phyloP scores from a whole-genome alignment of 2,329 filamentous ascomycete species.

The Purpureocillium takamizusanense region DNA sequence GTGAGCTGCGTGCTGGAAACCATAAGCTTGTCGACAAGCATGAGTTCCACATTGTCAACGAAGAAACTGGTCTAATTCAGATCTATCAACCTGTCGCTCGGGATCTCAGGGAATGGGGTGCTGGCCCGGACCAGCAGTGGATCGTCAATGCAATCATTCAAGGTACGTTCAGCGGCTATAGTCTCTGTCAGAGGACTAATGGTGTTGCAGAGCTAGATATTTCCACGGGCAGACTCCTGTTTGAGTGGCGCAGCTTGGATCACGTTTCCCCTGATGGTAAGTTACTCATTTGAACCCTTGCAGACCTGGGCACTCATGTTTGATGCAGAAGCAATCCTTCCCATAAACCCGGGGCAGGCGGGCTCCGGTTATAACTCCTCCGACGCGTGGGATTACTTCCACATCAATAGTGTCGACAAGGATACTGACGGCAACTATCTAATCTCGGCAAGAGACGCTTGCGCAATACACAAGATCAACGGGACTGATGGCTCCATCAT shows the following conservation, averaged over 20 bases:
- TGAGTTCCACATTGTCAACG: constrained; percentile 44
- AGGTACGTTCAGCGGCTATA: too few species aligned
- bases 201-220: constrained; percentile 30
- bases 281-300: too few species aligned
- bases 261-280: constrained; percentile 15
- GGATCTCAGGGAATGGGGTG: constrained; percentile 34
- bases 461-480: constrained; percentile 38
- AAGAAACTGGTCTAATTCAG: constrained; percentile 29
- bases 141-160: constrained; percentile 43
- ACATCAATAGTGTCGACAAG: constrained; percentile 49
- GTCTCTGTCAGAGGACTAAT: constrained; percentile 7
- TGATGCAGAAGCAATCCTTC: constrained; percentile 35
- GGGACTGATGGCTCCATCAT: constrained; percentile 37
- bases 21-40: constrained; percentile 41
- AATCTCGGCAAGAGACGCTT: constrained; percentile 41
- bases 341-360: constrained; percentile 34
- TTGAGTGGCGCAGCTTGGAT: constrained; percentile 29
- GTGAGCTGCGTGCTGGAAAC: constrained; percentile 37
- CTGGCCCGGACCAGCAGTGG: constrained; percentile 37
- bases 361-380: constrained; percentile 18
- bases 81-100: constrained; percentile 39
- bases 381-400: constrained; percentile 46
- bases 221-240: constrained; percentile 32
- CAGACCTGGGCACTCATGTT: too few species aligned
- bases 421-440: constrained; percentile 37